These are phyloP conservation scores for Niebla homalea DNA, from an alignment of 495 filamentous ascomycete genomes.

Conservation along the genomic window DNA sequence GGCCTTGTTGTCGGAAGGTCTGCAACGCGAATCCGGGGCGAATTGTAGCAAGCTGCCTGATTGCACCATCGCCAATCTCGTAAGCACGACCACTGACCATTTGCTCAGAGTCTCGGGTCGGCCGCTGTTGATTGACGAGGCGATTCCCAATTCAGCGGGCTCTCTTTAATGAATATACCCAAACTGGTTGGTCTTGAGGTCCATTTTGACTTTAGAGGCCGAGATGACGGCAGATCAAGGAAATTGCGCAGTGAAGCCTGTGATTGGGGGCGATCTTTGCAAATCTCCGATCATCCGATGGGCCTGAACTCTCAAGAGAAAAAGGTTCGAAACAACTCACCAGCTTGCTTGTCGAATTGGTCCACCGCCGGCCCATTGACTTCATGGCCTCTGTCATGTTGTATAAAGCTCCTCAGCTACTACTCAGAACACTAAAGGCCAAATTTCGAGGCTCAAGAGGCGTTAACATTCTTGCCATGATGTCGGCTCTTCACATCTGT, in stretches of 20 bases:
- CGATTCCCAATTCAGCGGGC: neutral
- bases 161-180: neutral
- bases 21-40: neutral
- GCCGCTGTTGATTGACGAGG: neutral
- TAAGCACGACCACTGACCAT: neutral
- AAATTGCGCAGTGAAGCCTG: too few species aligned
- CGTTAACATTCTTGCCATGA: too few species aligned
- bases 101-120: neutral
- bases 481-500: too few species aligned
- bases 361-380: too few species aligned
- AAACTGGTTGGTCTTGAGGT: neutral
- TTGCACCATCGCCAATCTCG: neutral
- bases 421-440: too few species aligned
- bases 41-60: neutral
- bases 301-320: too few species aligned
- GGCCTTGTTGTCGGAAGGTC: too few species aligned
- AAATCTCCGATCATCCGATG: neutral
- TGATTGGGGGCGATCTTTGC: constrained; percentile 1
- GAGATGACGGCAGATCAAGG: neutral
- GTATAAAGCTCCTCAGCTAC: too few species aligned
- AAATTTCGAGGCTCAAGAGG: too few species aligned
- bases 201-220: neutral
- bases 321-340: too few species aligned
- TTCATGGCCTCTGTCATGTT: too few species aligned
- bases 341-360: too few species aligned